These are phyloP conservation scores for Solanum microdontum DNA, from an alignment of 257 asterid species.

Conservation along the genomic window DNA sequence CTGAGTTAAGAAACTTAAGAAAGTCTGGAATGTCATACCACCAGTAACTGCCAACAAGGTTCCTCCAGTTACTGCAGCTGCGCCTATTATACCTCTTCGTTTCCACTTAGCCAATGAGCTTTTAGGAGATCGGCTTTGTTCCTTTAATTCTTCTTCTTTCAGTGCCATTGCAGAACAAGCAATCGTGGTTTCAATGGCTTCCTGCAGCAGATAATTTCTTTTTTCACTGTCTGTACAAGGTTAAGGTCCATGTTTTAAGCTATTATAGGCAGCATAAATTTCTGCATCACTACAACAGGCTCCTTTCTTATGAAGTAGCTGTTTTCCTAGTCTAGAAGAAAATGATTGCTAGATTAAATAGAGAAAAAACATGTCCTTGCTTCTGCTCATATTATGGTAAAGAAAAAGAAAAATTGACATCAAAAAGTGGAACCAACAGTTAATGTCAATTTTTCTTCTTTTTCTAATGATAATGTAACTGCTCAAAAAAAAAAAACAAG, in stretches of 20 bases:
- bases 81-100: slow-evolving; percentile 93
- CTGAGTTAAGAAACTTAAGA: background rate
- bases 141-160: slow-evolving; percentile 61
- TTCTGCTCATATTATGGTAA: background rate
- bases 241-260: background rate
- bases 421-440: background rate
- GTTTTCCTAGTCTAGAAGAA: background rate
- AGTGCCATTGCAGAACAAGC: slow-evolving; percentile 95
- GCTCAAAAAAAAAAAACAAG: background rate
- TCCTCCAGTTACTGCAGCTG: slow-evolving; percentile 98
- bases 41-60: slow-evolving; percentile 94
- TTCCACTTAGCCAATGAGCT: slow-evolving; percentile 82
- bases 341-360: background rate
- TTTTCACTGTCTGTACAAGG: background rate
- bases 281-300: background rate
- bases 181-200: slow-evolving; percentile 75
- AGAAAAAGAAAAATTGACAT: background rate
- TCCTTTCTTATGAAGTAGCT: background rate
- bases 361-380: background rate
- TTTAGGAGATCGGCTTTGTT: slow-evolving; percentile 29
- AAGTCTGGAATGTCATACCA: slow-evolving; percentile 30
- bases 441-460: background rate
- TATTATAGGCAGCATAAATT: background rate
- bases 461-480: background rate
- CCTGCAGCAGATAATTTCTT: slow-evolving; percentile 31